Evolutionary conservation across 495 filamentous ascomycete genomes (phyloP), one percentile per base, ranked within the genome.

Genomic region (Coniosporium apollinis): DNA sequence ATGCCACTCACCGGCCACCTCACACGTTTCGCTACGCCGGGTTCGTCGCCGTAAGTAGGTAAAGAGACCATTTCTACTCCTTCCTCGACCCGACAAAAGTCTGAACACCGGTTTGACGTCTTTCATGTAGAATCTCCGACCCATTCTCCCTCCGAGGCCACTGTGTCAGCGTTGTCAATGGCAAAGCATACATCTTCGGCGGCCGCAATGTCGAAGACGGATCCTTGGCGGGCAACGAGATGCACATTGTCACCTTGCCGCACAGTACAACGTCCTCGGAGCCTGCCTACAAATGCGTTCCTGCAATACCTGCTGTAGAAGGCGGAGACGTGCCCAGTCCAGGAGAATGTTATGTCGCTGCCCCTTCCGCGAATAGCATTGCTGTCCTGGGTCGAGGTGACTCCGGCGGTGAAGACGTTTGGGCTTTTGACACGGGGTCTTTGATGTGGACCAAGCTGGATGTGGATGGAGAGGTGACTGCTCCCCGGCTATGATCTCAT

Each of bases 181-280:
- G 62, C 41, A 65, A 61, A 31, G 58, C 60, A 3, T 64, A 67
- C 49, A 58, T 72, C 34, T 69, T 68, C 40, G 68, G 68, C 9
- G 68, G 68, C 37, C 42, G 53, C 22, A 55, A 51, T 3, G 47
- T 41, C 19, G 41, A 44, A 0, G n/a, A n/a, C n/a, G 53, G 53
- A 19, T 43, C 56, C 10, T 46, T 69, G 18, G 63, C 64, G 13
- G 47, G 53, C n/a, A 60, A 57, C 37, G 58, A 58, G 5, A 49
- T 69, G 1, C 63, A 70, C 41, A 51, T 50, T 29, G 40, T 70
- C 30, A 55, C 56, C 11, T 41, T 71, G 5, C 54, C 63, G 0
- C 28, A 38, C 5, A 28, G 45, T 16, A 51, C 45, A 19, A 38
- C 47, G 10, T 13, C n/a, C 8, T 19, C 30, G 25, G 35, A 34